These are phyloP conservation scores for Candida endomychidarum DNA, from an alignment of 805 yeast species.

Conservation along the genomic window DNA sequence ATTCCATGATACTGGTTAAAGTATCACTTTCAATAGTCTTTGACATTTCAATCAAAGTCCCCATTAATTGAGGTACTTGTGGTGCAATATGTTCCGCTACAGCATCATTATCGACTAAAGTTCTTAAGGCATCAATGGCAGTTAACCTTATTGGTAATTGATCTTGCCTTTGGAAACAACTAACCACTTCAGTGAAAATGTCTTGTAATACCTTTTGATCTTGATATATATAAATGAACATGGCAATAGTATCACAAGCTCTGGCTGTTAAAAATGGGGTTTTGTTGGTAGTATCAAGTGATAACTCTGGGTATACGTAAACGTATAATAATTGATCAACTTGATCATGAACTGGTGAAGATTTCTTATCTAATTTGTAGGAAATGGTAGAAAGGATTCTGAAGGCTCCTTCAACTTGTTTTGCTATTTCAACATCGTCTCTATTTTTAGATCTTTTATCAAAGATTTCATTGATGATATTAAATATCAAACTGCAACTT, in stretches of 20 bases:
- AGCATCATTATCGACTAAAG: conserved; percentile 47
- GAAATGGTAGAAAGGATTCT: conserved; percentile 42
- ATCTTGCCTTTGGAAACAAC: conserved; percentile 39
- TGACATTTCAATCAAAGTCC: conserved; percentile 44
- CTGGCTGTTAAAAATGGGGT: conserved; percentile 46
- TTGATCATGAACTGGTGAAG: conserved; percentile 40
- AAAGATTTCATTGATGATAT: conserved; percentile 35
- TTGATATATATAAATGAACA: conserved; percentile 34
- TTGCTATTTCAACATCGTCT: conserved; percentile 28
- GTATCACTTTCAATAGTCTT: conserved; percentile 44
- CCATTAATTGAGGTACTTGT: conserved; percentile 47
- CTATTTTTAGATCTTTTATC: conserved; percentile 31
- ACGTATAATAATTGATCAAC: conserved; percentile 39
- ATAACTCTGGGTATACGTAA: conserved; percentile 42
- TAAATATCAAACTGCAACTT: conserved; percentile 28
- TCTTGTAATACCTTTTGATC: conserved; percentile 38
- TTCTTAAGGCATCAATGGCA: conserved; percentile 52
- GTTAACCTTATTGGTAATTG: conserved; percentile 53
- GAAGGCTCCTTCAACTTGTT: conserved; percentile 43
- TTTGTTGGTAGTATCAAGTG: conserved; percentile 24
- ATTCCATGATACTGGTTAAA: conserved; percentile 45
- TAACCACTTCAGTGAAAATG: conserved; percentile 40
- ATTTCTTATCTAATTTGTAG: conserved; percentile 33
- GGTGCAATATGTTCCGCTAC: conserved; percentile 42
- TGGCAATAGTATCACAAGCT: conserved; percentile 47